A percentile compares a stretch with the other conserved stretches of the same genome.
These are phyloP conservation scores for Phallus indusiatus DNA, from an alignment of 768 basidiomycete species.

Conservation along the genomic window DNA sequence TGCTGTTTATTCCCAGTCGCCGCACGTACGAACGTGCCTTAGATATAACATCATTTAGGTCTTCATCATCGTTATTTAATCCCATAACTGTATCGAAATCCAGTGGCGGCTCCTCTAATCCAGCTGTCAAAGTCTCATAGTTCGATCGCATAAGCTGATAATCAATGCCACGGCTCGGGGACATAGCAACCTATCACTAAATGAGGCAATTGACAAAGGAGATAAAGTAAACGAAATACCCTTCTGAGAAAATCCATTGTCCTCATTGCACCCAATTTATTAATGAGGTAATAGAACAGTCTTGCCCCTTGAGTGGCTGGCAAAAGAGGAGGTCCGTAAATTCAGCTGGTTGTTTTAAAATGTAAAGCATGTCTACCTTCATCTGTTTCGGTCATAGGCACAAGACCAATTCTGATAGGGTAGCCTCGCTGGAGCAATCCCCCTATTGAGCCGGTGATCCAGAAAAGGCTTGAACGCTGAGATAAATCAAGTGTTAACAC, in stretches of 20 bases:
- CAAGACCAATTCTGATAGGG: conserved; percentile 80
- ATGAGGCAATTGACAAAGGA: conserved; percentile 14
- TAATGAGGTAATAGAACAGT: conserved; percentile 57
- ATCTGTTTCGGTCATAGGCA: conserved; percentile 53
- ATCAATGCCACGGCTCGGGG: conserved; percentile 26
- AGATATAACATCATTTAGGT: conserved; percentile 27
- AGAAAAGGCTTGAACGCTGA: conserved; percentile 43
- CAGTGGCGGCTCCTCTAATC: conserved; percentile 14
- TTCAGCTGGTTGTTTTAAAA: conserved; percentile 29
- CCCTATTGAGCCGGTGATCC: conserved; percentile 54
- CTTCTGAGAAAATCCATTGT: conserved; percentile 53
- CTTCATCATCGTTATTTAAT: not conserved
- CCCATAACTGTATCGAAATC: conserved; percentile 33
- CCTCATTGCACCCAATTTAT: conserved; percentile 49
- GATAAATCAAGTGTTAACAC: conserved; percentile 78
- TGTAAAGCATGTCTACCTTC: conserved; percentile 24
- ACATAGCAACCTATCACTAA: conserved; percentile 16
- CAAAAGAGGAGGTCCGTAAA: not conserved
- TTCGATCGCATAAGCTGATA: conserved; percentile 33
- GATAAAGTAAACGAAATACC: conserved; percentile 25
- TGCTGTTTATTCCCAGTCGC: conserved; percentile 44
- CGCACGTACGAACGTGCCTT: conserved; percentile 43
- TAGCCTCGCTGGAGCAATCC: conserved; percentile 63
- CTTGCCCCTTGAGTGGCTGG: conserved; percentile 47
- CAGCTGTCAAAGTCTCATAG: conserved; percentile 28